These are phyloP conservation scores for Cenchrus purpureus DNA, from an alignment of 176 grass and related monocot species.

Conservation along the genomic window DNA sequence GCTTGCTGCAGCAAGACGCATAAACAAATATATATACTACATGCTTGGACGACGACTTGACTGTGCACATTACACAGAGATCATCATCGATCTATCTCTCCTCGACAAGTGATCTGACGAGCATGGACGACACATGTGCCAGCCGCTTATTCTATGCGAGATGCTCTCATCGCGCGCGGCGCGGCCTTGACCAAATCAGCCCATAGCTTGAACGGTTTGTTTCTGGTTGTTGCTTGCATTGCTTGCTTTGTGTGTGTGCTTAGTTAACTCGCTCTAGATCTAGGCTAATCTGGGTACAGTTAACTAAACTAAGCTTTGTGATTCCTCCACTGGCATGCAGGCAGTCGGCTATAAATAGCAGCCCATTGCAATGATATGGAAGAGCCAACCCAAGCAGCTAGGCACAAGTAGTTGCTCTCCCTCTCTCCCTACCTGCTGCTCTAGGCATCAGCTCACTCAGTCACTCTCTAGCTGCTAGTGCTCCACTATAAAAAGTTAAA, in stretches of 20 bases:
- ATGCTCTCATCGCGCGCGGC: slow-evolving; percentile 35
- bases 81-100: not conserved
- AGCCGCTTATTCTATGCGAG: slow-evolving; percentile 45
- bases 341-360: slow-evolving; percentile 50
- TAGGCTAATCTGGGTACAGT: slow-evolving; percentile 52
- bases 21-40: not conserved
- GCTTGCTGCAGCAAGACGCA: not conserved
- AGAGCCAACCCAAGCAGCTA: slow-evolving; percentile 19
- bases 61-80: not conserved
- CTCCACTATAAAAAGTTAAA: not conserved
- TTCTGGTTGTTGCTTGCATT: not conserved
- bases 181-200: slow-evolving; percentile 51
- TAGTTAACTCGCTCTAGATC: slow-evolving; percentile 47
- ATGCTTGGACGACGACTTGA: too few species aligned
- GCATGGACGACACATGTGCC: slow-evolving; percentile 20
- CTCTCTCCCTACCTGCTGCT: too few species aligned
- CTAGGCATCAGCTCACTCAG: not conserved
- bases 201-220: not conserved
- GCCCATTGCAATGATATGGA: slow-evolving; percentile 32
- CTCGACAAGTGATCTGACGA: not conserved
- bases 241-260: slow-evolving; percentile 10
- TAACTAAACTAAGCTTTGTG: not conserved
- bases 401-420: not conserved
- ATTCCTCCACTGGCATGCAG: not conserved
- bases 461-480: not conserved